Conservation (phyloP, 1,284 basidiomycete genomes). For the Pyrrhoderma noxium region DNA sequence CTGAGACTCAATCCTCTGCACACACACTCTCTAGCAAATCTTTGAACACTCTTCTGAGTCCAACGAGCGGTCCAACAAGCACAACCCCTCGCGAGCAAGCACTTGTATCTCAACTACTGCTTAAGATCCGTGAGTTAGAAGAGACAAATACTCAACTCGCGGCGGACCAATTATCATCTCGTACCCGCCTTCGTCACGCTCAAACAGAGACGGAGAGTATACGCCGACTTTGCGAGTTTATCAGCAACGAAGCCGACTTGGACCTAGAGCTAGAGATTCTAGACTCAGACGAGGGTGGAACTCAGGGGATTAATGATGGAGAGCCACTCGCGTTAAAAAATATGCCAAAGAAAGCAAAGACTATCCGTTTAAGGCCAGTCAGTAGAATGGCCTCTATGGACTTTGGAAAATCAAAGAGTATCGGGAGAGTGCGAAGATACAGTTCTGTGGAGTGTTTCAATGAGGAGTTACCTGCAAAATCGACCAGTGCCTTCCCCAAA, state of each 20-base stretch:
- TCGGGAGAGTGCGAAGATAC: constrained; percentile 7
- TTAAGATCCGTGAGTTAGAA: constrained; percentile 76
- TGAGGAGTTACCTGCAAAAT: not conserved
- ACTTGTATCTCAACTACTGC: constrained; percentile 62
- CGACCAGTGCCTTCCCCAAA: constrained; percentile 22
- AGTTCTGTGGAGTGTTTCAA: constrained; percentile 12
- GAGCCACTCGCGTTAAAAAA: not conserved
- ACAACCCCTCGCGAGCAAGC: constrained; percentile 35
- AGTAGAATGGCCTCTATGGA: constrained; percentile 12
- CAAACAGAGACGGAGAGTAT: constrained; percentile 67
- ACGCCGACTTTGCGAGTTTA: constrained; percentile 60
- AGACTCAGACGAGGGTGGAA: constrained; percentile 30
- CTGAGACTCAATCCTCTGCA: not conserved
- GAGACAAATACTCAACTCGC: constrained; percentile 66
- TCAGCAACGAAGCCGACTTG: constrained; percentile 49
- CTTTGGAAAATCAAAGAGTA: not conserved
- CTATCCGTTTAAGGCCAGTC: constrained; percentile 6
- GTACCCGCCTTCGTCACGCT: constrained; percentile 53
- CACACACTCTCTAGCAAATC: not conserved
- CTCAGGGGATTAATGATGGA: constrained; percentile 25
- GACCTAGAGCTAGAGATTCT: constrained; percentile 36
- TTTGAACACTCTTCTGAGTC: not conserved
- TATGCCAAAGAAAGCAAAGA: not conserved
- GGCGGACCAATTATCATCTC: constrained; percentile 57
- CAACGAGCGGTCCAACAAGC: not conserved